Percentiles rank a stretch among this genome's conserved stretches.
Evolutionary conservation across 352 stramenopile genomes (phyloP).

Genomic region (Thraustochytrium striatum): DNA sequence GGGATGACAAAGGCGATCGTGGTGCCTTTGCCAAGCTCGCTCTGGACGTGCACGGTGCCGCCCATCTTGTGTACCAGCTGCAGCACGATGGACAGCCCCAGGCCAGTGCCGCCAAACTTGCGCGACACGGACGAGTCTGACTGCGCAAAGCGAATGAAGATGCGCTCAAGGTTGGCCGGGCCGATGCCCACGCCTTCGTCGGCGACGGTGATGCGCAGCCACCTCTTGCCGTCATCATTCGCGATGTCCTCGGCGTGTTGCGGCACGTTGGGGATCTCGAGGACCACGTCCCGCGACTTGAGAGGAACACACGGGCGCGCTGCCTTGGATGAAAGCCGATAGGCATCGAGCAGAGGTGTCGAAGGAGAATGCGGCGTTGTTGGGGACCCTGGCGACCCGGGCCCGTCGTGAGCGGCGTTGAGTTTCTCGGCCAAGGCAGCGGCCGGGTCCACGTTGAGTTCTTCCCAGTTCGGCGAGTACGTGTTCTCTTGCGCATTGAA

Average conservation of each 20-base stretch:
- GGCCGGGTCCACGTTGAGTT: conserved; percentile 1
- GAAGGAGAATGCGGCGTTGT: too few species aligned
- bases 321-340: too few species aligned
- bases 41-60: conserved; percentile 56
- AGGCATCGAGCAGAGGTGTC: too few species aligned
- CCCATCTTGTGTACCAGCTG: conserved; percentile 55
- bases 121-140: conserved; percentile 42
- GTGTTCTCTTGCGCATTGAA: too few species aligned
- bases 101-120: conserved; percentile 59
- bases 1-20: conserved; percentile 70
- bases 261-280: not conserved
- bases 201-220: conserved; percentile 36
- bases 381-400: too few species aligned
- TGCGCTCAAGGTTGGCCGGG: not conserved
- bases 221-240: not conserved
- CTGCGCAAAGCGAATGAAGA: conserved; percentile 51
- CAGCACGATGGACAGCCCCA: conserved; percentile 58
- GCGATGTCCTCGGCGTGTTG: not conserved
- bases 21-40: conserved; percentile 47
- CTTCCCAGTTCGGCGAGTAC: too few species aligned
- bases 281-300: too few species aligned
- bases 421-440: too few species aligned
- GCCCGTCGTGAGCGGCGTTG: too few species aligned
- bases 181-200: conserved; percentile 41
- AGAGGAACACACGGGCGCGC: too few species aligned